Conservation (phyloP, 2,329 filamentous ascomycete species). For the Phyllosticta citriasiana region DNA sequence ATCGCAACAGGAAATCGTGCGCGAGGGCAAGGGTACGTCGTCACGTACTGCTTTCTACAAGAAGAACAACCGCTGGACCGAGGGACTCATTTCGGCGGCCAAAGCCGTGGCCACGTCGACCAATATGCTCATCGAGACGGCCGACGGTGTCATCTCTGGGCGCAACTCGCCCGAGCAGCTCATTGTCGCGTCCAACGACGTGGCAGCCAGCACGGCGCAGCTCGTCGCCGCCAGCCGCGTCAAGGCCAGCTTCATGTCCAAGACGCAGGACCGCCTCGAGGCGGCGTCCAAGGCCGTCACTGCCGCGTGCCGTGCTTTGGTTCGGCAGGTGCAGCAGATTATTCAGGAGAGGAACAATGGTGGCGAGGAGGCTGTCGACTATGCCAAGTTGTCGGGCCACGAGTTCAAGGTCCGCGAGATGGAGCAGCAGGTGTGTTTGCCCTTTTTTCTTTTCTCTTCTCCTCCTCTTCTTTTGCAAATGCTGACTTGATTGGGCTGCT, state of each 20-base stretch:
- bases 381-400: constrained; percentile 75
- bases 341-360: constrained; percentile 78
- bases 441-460: not conserved
- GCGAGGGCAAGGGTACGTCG: constrained; percentile 77
- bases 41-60: constrained; percentile 96
- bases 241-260: constrained; percentile 97
- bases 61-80: constrained; percentile 99
- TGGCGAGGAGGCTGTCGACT: constrained; percentile 73
- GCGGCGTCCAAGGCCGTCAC: constrained; percentile 88
- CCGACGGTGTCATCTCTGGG: constrained; percentile 84
- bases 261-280: constrained; percentile 87
- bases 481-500: not conserved
- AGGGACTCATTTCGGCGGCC: constrained; percentile 91
- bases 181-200: constrained; percentile 95
- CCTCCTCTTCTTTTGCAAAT: not conserved
- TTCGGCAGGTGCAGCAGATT: constrained; percentile 88
- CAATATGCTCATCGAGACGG: constrained; percentile 94
- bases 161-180: constrained; percentile 93
- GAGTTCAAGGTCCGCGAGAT: constrained; percentile 99
- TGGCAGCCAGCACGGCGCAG: constrained; percentile 91
- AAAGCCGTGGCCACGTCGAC: constrained; percentile 92
- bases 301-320: constrained; percentile 73
- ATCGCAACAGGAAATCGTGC: constrained; percentile 93
- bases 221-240: constrained; percentile 91
- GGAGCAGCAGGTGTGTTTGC: constrained; percentile 90